Percentiles rank a stretch among this genome's conserved stretches.
Evolutionary conservation across 257 asterid species (phyloP).

Genomic region (Przewalskia tangutica): DNA sequence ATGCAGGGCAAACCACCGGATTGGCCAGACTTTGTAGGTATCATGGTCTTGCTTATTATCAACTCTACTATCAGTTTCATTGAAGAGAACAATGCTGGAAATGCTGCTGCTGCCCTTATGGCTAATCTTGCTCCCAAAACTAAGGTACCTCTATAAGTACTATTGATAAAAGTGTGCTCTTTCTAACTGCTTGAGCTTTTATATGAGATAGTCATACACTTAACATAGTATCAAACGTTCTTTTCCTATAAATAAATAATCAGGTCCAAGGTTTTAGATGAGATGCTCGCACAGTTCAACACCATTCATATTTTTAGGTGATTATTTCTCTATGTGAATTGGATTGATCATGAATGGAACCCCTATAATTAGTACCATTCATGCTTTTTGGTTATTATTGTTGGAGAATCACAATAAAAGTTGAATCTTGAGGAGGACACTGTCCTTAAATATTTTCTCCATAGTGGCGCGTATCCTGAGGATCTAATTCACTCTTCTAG

Average conservation of each 20-base stretch:
- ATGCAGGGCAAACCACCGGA: slow-evolving; percentile 61
- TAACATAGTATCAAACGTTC: background rate
- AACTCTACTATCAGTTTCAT: slow-evolving; percentile 66
- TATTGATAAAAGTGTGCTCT: background rate
- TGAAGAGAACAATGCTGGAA: slow-evolving; percentile 72
- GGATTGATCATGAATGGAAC: background rate
- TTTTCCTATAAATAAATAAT: background rate
- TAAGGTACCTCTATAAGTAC: slow-evolving; percentile 16
- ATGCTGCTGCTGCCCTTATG: slow-evolving; percentile 71
- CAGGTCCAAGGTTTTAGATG: background rate
- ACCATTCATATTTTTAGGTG: background rate
- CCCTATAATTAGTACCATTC: too few species aligned
- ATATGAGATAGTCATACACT: background rate
- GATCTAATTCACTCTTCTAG: too few species aligned
- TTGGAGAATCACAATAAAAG: too few species aligned
- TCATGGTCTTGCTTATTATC: slow-evolving; percentile 37
- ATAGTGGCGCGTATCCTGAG: too few species aligned
- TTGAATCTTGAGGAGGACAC: too few species aligned
- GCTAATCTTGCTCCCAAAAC: slow-evolving; percentile 69
- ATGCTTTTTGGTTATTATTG: too few species aligned
- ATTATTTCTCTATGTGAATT: background rate
- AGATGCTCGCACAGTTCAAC: background rate
- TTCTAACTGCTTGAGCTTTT: background rate
- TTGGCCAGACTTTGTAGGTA: slow-evolving; percentile 71
- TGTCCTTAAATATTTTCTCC: too few species aligned